Evolutionary conservation across 352 stramenopile species (phyloP), one percentile per base, ranked within the genome.

Genomic region (Discostella stelligera): DNA sequence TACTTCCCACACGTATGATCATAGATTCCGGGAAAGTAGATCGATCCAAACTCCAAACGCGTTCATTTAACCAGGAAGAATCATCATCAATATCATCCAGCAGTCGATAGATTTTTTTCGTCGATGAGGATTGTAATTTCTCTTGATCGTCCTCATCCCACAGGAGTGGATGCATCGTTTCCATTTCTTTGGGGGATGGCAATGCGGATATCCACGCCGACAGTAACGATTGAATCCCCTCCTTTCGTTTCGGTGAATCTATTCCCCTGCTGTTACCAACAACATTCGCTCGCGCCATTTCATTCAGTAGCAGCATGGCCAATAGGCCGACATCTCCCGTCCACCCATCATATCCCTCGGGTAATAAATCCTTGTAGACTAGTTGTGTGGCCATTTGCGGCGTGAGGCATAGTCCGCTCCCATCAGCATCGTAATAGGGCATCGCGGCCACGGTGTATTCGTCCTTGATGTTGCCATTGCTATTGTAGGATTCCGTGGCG

Each of bases 51-150:
- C 66, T 71, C 69, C 90, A 94, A 11, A 92, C 41, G 32, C 90
- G 86, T 50, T 90, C 77, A 16, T 71, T 59, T 44, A 94, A 71
- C 90, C 90, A 94, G 0, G 76, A 74, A 3, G 82, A 82, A 79
- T 94, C 90, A 77, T 94, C 90, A 54, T 93, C 87, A 20, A 93
- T 82, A 71, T 94, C 90, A 80, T 91, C 90, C 50, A 91, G 72
- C 11, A 89, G 55, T 59, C 82, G 79, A 74, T 91, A 94, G 30
- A 94, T 90, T 58, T 91, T 91, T 46, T 90, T 90, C 2, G 86
- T 92, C 0, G 65, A 84, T 0, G 88, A 94, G n/a, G 58, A 82
- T 77, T 94, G 89, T 54, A 93, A 76, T n/a, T 89, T 70, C 69
- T 92, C 79, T 73, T 94, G 86, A 76, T 92, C 84, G 9, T 82